These are phyloP conservation scores for Parasarocladium wereldwijsianum DNA, from an alignment of 2,329 filamentous ascomycete species.

Conservation along the genomic window DNA sequence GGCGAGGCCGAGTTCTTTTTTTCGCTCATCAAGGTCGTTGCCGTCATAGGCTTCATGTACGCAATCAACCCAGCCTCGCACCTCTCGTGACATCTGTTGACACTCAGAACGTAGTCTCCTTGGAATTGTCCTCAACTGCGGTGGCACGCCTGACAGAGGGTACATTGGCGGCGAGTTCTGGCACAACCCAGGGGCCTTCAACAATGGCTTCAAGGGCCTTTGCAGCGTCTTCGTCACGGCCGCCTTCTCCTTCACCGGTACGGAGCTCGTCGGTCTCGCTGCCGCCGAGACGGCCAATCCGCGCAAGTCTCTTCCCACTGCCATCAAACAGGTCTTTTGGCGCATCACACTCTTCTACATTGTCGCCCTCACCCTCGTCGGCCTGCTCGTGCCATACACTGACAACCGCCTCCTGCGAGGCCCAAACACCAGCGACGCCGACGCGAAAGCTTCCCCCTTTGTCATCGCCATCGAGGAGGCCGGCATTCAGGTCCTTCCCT, in stretches of 20 bases:
- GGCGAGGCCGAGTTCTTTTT: conserved; percentile 85
- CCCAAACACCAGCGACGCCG: conserved; percentile 32
- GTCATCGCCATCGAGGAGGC: conserved; percentile 84
- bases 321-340: conserved; percentile 92
- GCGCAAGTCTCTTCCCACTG: conserved; percentile 67
- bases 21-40: conserved; percentile 71
- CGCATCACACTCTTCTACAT: conserved; percentile 85
- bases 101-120: conserved; percentile 45
- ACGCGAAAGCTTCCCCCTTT: conserved; percentile 72
- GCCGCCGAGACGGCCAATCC: conserved; percentile 70
- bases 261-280: conserved; percentile 61
- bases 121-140: conserved; percentile 73
- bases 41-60: conserved; percentile 79
- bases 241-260: conserved; percentile 63
- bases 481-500: conserved; percentile 66
- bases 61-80: conserved; percentile 15
- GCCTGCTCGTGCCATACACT: conserved; percentile 65
- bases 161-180: conserved; percentile 75
- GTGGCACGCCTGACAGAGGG: conserved; percentile 54
- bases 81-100: not conserved
- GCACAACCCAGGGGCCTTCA: conserved; percentile 67
- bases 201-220: conserved; percentile 73
- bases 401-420: conserved; percentile 47
- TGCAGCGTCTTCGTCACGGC: conserved; percentile 66
- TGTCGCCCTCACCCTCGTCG: conserved; percentile 65